These are phyloP conservation scores for Colletotrichum graminicola DNA, from an alignment of 2,329 filamentous ascomycete genomes.

Conservation along the genomic window DNA sequence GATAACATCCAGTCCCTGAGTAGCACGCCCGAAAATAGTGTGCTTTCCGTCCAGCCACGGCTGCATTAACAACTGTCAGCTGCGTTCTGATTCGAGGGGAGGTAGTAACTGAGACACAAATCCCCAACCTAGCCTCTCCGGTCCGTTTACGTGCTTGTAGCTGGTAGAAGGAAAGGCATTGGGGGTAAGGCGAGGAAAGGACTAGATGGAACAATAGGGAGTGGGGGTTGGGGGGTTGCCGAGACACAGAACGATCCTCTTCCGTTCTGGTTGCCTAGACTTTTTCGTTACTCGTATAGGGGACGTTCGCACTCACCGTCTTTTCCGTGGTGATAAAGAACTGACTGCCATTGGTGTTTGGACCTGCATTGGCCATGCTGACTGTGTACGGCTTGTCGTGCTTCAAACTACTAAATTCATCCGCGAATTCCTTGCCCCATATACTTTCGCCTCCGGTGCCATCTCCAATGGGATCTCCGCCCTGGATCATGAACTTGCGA, in stretches of 20 bases:
- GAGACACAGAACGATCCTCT: neutral
- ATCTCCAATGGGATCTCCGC: slow-evolving; percentile 87
- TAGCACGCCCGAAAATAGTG: slow-evolving; percentile 92
- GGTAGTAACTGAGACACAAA: neutral
- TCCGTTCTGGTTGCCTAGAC: neutral
- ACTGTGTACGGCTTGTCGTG: slow-evolving; percentile 97
- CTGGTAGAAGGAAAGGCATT: neutral
- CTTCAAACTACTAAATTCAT: slow-evolving; percentile 91
- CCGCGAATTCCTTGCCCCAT: slow-evolving; percentile 92
- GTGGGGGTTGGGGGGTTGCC: neutral
- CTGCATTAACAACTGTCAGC: slow-evolving; percentile 51
- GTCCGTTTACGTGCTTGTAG: too few species aligned
- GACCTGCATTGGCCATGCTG: slow-evolving; percentile 97
- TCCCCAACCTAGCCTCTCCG: neutral
- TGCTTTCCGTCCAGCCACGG: slow-evolving; percentile 97
- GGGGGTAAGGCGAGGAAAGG: neutral
- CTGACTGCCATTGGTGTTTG: slow-evolving; percentile 94
- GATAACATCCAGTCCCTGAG: slow-evolving; percentile 92
- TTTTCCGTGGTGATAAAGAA: slow-evolving; percentile 99
- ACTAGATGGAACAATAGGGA: neutral
- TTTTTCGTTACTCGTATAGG: neutral
- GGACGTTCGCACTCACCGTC: slow-evolving; percentile 69
- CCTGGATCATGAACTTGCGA: slow-evolving; percentile 97
- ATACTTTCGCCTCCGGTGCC: slow-evolving; percentile 92
- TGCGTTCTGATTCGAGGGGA: neutral